Percentiles rank a stretch among this genome's conserved stretches.
Evolutionary conservation across 805 yeast genomes (phyloP).

Genomic region (Nakazawaea molendinolei): DNA sequence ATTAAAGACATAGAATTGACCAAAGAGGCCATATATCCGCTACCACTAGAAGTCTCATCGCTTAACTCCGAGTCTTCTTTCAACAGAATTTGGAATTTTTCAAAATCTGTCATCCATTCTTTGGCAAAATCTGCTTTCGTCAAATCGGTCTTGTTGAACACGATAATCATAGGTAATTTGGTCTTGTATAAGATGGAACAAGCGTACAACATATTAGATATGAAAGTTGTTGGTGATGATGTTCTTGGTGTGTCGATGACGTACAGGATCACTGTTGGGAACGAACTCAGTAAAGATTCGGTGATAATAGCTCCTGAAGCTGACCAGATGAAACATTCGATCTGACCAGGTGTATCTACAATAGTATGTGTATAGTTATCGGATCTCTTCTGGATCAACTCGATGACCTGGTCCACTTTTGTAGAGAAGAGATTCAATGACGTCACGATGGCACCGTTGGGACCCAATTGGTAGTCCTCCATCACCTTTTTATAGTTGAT

Average conservation of each 20-base stretch:
- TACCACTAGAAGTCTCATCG: conserved; percentile 50
- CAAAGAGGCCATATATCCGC: conserved; percentile 91
- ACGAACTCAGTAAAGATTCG: conserved; percentile 91
- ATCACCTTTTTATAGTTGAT: conserved; percentile 93
- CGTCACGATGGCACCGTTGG: conserved; percentile 97
- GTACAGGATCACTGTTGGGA: conserved; percentile 94
- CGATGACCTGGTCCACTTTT: conserved; percentile 91
- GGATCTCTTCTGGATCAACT: conserved; percentile 73
- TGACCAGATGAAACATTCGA: conserved; percentile 97
- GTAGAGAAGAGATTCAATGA: conserved; percentile 88
- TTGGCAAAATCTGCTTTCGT: conserved; percentile 79
- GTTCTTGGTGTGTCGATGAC: conserved; percentile 96
- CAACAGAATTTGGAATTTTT: conserved; percentile 77
- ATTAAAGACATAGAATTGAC: conserved; percentile 93
- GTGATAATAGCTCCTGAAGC: conserved; percentile 96
- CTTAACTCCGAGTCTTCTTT: conserved; percentile 59
- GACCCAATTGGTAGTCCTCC: conserved; percentile 93
- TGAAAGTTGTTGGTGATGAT: conserved; percentile 91
- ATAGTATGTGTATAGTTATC: conserved; percentile 60
- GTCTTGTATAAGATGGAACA: conserved; percentile 95
- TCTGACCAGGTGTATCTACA: conserved; percentile 97
- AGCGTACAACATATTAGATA: conserved; percentile 97
- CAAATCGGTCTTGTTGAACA: conserved; percentile 92
- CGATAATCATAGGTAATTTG: conserved; percentile 92
- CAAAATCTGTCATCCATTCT: conserved; percentile 98